These are phyloP conservation scores for Arthrobotrys sinensis DNA, from an alignment of 2,329 filamentous ascomycete genomes.

Conservation along the genomic window DNA sequence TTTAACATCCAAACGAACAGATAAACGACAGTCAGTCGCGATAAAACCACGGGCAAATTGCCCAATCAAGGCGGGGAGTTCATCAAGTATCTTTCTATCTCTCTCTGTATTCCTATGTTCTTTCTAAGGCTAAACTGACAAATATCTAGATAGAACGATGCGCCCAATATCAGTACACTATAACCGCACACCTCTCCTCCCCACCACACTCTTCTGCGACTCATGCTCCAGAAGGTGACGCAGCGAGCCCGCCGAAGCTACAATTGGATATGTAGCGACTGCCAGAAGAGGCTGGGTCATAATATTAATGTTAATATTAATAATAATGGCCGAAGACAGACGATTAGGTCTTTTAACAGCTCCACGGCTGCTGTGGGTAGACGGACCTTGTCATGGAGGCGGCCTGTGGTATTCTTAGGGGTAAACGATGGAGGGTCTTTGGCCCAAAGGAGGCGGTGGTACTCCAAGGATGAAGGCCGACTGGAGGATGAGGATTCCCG, in stretches of 20 bases:
- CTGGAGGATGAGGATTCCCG: background rate
- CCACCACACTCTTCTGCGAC: slow-evolving; percentile 45
- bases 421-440: background rate
- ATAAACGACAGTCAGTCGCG: slow-evolving; percentile 1
- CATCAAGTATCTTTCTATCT: background rate
- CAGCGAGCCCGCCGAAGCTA: slow-evolving; percentile 56
- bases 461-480: background rate
- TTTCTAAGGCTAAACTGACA: background rate
- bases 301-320: slow-evolving; percentile 27
- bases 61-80: slow-evolving; percentile 21
- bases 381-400: background rate
- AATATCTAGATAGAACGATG: slow-evolving; percentile 35
- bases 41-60: slow-evolving; percentile 12
- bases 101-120: background rate
- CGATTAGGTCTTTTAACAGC: slow-evolving; percentile 25
- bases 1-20: slow-evolving; percentile 21
- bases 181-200: slow-evolving; percentile 32
- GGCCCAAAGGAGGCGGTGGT: slow-evolving; percentile 1
- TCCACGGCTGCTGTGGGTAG: slow-evolving; percentile 1
- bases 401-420: slow-evolving; percentile 17
- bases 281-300: slow-evolving; percentile 40
- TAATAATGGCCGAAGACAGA: slow-evolving; percentile 21
- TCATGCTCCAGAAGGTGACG: slow-evolving; percentile 58
- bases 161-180: slow-evolving; percentile 28
- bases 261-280: slow-evolving; percentile 60